phyloP scores from a whole-genome alignment of 352 stramenopile genomes.

The Phytophthora cajani region DNA sequence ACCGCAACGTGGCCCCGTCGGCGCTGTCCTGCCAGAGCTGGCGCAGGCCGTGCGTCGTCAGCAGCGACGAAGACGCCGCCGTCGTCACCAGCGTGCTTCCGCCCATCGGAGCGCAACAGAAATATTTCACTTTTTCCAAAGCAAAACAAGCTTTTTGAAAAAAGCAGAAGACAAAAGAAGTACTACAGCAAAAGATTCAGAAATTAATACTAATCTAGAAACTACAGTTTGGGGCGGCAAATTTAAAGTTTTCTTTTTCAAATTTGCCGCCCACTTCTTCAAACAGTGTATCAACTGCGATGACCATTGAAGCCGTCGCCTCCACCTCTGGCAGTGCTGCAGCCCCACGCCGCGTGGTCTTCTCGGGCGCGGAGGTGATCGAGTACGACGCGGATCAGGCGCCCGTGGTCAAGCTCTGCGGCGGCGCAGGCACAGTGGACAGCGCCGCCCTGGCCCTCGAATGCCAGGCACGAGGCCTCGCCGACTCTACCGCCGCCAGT shows the following conservation, averaged over 20 bases:
- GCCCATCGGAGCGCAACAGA: neutral
- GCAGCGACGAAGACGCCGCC: neutral
- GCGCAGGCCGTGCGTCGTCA: conserved; percentile 50
- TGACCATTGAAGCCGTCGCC: neutral
- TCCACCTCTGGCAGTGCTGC: neutral
- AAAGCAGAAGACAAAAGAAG: no score
- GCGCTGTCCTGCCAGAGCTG: conserved; percentile 30
- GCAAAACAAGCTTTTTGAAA: no score
- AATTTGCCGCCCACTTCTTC: neutral
- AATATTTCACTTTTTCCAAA: no score
- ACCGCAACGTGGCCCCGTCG: conserved; percentile 11
- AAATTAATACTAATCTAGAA: no score
- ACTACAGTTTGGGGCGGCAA: no score
- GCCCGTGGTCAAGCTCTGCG: conserved; percentile 44
- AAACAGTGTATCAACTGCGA: neutral
- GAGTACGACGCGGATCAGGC: conserved; percentile 60
- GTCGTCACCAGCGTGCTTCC: neutral
- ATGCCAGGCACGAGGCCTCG: conserved; percentile 48
- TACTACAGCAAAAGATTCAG: no score
- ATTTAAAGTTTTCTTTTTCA: no score
- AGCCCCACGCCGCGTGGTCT: conserved; percentile 42
- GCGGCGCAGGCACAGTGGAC: neutral
- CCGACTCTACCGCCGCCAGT: conserved; percentile 2
- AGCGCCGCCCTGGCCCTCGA: conserved; percentile 39
- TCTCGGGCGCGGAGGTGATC: conserved; percentile 63